Conservation (phyloP, 2,329 filamentous ascomycete species). For the Teratosphaeria nubilosa region DNA sequence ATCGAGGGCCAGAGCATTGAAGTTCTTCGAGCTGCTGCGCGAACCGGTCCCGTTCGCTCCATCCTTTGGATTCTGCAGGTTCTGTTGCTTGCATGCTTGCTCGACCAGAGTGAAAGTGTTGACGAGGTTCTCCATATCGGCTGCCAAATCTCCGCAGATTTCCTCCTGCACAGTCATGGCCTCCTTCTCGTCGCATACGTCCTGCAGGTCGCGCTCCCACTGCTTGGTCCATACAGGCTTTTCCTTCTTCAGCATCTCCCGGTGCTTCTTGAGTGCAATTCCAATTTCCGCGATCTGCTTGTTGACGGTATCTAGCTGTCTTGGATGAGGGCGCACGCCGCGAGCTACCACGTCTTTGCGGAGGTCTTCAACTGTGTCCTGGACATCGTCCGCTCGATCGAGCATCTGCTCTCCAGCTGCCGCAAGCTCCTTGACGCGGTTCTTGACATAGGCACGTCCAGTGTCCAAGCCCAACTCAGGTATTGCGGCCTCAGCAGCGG, state of each 20-base stretch:
- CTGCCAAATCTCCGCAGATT: conserved; percentile 78
- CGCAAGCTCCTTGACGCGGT: conserved; percentile 76
- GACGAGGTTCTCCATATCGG: conserved; percentile 88
- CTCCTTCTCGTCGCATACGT: conserved; percentile 90
- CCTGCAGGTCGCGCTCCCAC: conserved; percentile 94
- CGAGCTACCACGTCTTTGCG: conserved; percentile 93
- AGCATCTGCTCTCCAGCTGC: conserved; percentile 85
- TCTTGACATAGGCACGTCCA: conserved; percentile 77
- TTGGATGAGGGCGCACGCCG: conserved; percentile 79
- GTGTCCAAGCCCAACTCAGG: conserved; percentile 63
- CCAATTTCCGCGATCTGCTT: conserved; percentile 76
- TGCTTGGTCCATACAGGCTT: conserved; percentile 98
- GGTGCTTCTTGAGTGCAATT: conserved; percentile 85
- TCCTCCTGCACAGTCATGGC: conserved; percentile 95
- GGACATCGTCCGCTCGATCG: conserved; percentile 87
- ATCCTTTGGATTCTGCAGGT: conserved; percentile 51
- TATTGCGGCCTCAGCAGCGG: conserved; percentile 59
- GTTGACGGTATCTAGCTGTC: conserved; percentile 78
- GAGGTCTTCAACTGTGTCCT: conserved; percentile 90
- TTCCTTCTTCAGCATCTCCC: conserved; percentile 82
- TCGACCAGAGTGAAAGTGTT: conserved; percentile 93
- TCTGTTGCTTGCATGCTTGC: conserved; percentile 95
- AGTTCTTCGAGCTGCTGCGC: conserved; percentile 22
- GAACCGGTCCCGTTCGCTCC: conserved; percentile 15
- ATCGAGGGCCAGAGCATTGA: conserved; percentile 30